Evolutionary conservation across 2,329 filamentous ascomycete genomes (phyloP).

Genomic region (Fusarium sacchari): DNA sequence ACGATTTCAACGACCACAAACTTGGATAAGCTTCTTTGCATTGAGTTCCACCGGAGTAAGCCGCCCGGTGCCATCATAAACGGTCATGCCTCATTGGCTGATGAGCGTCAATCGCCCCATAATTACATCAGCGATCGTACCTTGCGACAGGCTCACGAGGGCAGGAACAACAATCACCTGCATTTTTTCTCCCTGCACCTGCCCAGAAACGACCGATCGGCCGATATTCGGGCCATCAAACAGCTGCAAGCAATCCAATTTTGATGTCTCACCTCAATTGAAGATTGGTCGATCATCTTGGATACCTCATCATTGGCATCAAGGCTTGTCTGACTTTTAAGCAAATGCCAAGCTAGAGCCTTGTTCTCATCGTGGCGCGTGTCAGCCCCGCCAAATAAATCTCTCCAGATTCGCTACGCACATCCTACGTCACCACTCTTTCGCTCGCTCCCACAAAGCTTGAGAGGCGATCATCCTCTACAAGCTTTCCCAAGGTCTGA

Average conservation of each 20-base stretch:
- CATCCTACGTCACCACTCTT: constrained; percentile 31
- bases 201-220: constrained; percentile 14
- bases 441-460: background rate
- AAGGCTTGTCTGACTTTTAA: background rate
- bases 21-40: constrained; percentile 13
- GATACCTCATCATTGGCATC: background rate
- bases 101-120: fast-evolving
- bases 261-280: constrained; percentile 11
- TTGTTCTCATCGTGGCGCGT: constrained; percentile 33
- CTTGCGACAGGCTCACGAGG: constrained; percentile 24
- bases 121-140: constrained; percentile 17
- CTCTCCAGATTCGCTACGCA: background rate
- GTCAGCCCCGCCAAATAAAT: constrained; percentile 35
- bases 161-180: constrained; percentile 23
- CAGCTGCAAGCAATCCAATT: background rate
- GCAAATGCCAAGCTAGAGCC: constrained; percentile 19
- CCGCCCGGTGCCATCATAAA: background rate
- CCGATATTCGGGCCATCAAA: constrained; percentile 11
- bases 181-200: constrained; percentile 1
- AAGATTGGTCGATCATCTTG: background rate
- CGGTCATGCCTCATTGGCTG: background rate
- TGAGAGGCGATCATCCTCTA: background rate
- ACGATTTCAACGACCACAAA: background rate
- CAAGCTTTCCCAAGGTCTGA: constrained; percentile 9
- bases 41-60: constrained; percentile 16